phyloP scores from a whole-genome alignment of 331 rosid species.

The Dryas integrifolia region DNA sequence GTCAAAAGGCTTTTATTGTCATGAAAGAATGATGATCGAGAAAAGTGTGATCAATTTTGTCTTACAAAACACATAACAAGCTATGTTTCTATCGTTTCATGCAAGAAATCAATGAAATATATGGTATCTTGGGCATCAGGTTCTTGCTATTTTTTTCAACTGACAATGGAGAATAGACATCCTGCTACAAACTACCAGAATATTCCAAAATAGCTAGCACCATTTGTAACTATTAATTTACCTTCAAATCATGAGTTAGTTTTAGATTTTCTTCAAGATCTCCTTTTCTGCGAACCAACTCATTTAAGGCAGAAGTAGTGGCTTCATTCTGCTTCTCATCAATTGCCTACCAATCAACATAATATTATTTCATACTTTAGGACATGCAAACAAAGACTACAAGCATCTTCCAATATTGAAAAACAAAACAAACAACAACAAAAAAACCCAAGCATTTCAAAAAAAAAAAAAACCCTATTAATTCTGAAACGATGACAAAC shows the following conservation, averaged over 20 bases:
- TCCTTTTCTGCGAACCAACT: conserved; percentile 73
- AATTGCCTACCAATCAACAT: conserved; percentile 50
- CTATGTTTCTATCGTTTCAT: not conserved
- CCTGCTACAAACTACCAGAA: not conserved
- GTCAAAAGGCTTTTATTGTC: conserved; percentile 9
- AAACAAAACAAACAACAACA: not conserved
- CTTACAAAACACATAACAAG: not conserved
- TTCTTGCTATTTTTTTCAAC: not conserved
- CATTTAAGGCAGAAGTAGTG: conserved; percentile 67
- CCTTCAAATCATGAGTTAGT: conserved; percentile 81
- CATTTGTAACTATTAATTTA: conserved; percentile 21
- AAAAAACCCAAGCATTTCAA: too few species aligned
- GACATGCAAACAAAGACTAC: not conserved
- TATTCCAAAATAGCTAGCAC: not conserved
- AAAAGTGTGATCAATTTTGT: not conserved
- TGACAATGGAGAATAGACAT: conserved; percentile 2
- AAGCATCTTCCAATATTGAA: not conserved
- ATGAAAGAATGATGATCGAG: not conserved
- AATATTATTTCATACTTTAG: conserved; percentile 4
- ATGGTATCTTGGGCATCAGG: not conserved
- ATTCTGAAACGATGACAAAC: conserved; percentile 47
- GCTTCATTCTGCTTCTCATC: conserved; percentile 91
- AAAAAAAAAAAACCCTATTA: conserved; percentile 2
- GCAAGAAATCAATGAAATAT: not conserved
- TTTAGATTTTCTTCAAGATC: conserved; percentile 83